These are phyloP conservation scores for Corchorus capsularis DNA, from an alignment of 345 rosid genomes.

Conservation along the genomic window DNA sequence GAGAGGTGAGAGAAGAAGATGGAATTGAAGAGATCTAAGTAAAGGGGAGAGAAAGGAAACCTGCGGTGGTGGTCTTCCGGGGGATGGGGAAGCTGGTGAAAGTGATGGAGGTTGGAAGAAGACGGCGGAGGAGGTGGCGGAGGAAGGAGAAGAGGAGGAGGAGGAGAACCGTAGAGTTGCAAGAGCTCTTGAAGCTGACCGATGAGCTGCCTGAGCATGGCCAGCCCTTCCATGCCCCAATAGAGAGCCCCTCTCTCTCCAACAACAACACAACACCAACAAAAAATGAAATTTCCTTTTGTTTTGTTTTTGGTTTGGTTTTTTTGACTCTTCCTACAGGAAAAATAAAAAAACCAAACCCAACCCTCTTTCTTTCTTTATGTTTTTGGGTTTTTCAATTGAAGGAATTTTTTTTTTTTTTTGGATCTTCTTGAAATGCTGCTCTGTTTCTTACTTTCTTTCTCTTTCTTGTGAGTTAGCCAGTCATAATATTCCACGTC, in stretches of 20 bases:
- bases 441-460: background rate
- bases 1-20: background rate
- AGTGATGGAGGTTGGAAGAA: constrained; percentile 35
- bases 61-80: constrained; percentile 32
- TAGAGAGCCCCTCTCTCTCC: background rate
- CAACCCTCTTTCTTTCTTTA: background rate
- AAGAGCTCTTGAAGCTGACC: constrained; percentile 90
- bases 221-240: constrained; percentile 88
- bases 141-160: constrained; percentile 40
- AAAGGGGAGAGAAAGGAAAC: constrained; percentile 28
- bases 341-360: background rate
- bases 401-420: constrained; percentile 7
- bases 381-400: constrained; percentile 10
- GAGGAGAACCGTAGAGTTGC: constrained; percentile 71
- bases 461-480: constrained; percentile 24
- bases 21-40: constrained; percentile 21
- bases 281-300: background rate
- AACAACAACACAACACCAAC: constrained; percentile 4
- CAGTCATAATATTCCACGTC: constrained; percentile 58
- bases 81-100: constrained; percentile 29
- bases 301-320: constrained; percentile 13
- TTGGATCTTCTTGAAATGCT: background rate
- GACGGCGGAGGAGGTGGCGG: constrained; percentile 34
- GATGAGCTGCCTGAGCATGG: constrained; percentile 96
- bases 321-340: background rate